Base-by-base conservation (phyloP, 1,284 basidiomycete genomes). In the Coniferiporia sulphurascens region DNA sequence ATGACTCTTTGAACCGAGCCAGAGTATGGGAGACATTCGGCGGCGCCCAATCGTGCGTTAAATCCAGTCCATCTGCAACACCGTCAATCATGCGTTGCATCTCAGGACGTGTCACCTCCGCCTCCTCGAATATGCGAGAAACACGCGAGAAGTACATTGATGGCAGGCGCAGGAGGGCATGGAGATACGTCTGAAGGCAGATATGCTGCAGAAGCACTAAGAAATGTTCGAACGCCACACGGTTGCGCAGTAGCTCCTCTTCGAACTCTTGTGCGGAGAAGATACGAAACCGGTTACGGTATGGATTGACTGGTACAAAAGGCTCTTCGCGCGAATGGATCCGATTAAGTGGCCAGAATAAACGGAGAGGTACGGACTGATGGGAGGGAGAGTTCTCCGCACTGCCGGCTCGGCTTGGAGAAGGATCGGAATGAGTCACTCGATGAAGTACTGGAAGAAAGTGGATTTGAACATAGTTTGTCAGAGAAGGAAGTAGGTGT, bases 71-170 rank as follows among this genome's bases (percentile, higher is more conserved):
- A 9, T 19, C 4, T 17, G 41, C 43, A 17, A 22, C 21, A 9
- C 57, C 57, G 41, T 48, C 80, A 21, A 88, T 82, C 77, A 91
- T 85, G 21, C 83, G 72, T 62, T 86, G 76, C 1, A 91, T 80
- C 68, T 91, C 89, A 2, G 85, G 86, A 61, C 78, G 77, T 67
- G 86, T 87, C 52, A 91, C 78, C 59, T 90, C 85, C 0, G 87
- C 87, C 54, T 89, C 87, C 65, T 86, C 80, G 63, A 89, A 90
- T 15, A 89, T 80, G 52, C 80, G 77, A 3, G 85, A 79, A 8
- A 90, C 87, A 3, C 88, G 83, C 9, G 84, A 80, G 69, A 88
- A 91, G 68, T 91, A 91, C 64, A 89, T 73, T 0, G 84, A 78
- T 0, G 89, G 88, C 8, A 91, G 76, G 12, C 83, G 78, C n/a